Percentiles rank a stretch among this genome's conserved stretches.
phyloP scores from a whole-genome alignment of 768 basidiomycete species.

The Suillus tomentosus region DNA sequence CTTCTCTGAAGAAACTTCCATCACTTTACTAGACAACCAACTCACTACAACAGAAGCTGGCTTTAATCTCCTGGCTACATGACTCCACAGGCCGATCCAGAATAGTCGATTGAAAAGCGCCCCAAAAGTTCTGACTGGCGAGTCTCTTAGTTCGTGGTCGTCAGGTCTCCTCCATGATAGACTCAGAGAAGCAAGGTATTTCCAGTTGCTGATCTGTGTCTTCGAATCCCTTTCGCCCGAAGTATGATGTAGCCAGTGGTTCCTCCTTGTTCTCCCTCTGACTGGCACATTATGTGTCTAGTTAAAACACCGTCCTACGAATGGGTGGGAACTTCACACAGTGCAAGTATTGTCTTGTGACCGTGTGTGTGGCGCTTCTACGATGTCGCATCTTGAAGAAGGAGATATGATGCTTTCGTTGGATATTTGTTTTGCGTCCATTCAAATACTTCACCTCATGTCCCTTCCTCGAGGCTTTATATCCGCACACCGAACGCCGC shows the following conservation, averaged over 20 bases:
- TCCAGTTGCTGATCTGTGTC: slow-evolving; percentile 3
- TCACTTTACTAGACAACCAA: slow-evolving; percentile 11
- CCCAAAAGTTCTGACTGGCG: neutral
- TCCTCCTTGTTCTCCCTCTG: slow-evolving; percentile 9
- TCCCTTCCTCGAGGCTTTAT: slow-evolving; percentile 26
- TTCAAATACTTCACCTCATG: slow-evolving; percentile 14
- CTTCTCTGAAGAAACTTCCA: neutral
- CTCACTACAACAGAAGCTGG: slow-evolving; percentile 12
- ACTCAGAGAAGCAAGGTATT: neutral
- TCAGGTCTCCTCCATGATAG: neutral
- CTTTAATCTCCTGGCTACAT: slow-evolving; percentile 8
- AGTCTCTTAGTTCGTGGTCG: neutral
- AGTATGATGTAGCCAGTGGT: neutral
- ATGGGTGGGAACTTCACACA: slow-evolving; percentile 5
- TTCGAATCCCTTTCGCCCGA: slow-evolving; percentile 3
- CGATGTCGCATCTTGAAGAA: slow-evolving; percentile 1
- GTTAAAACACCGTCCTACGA: neutral
- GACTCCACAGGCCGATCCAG: neutral
- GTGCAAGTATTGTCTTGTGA: neutral
- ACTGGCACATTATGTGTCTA: slow-evolving; percentile 3
- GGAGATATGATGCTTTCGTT: slow-evolving; percentile 6
- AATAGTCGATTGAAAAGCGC: neutral
- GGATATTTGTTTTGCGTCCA: neutral
- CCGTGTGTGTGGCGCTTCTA: neutral
- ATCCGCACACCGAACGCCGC: slow-evolving; percentile 19